phyloP scores from a whole-genome alignment of 768 basidiomycete genomes.

The Termitomyces bulborhizus region DNA sequence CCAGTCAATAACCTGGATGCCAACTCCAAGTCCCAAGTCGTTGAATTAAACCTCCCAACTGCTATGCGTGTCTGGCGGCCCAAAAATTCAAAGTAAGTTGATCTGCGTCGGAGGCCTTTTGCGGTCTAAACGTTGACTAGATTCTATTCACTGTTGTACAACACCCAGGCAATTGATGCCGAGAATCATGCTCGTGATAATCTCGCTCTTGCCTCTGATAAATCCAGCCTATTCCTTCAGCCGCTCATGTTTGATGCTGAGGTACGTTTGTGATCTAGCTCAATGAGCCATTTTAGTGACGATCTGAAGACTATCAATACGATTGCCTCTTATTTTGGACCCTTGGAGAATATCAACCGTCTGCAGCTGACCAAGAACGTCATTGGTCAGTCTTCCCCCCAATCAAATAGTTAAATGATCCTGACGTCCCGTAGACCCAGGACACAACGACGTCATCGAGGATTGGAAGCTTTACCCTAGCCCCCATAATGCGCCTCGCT shows the following conservation, averaged over 20 bases:
- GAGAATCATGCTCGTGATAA: slow-evolving; percentile 22
- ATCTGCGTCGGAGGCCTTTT: neutral
- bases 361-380: slow-evolving; percentile 16
- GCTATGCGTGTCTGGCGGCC: slow-evolving; percentile 59
- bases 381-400: slow-evolving; percentile 11
- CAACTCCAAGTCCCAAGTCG: slow-evolving; percentile 18
- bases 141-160: slow-evolving; percentile 44
- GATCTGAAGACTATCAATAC: slow-evolving; percentile 39
- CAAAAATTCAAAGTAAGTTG: slow-evolving; percentile 42
- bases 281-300: neutral
- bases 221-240: slow-evolving; percentile 37
- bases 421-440: neutral
- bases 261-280: slow-evolving; percentile 26
- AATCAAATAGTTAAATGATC: neutral
- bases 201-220: slow-evolving; percentile 15
- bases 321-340: slow-evolving; percentile 57
- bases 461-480: slow-evolving; percentile 28
- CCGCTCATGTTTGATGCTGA: slow-evolving; percentile 57
- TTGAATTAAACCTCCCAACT: slow-evolving; percentile 44
- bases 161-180: slow-evolving; percentile 45
- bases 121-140: slow-evolving; percentile 11
- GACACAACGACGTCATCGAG: slow-evolving; percentile 4
- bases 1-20: slow-evolving; percentile 14
- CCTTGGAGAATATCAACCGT: slow-evolving; percentile 48
- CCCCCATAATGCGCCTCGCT: slow-evolving; percentile 55